These are phyloP conservation scores for Pseudogymnoascus sp. DNA, from an alignment of 2,329 filamentous ascomycete species.

Conservation along the genomic window DNA sequence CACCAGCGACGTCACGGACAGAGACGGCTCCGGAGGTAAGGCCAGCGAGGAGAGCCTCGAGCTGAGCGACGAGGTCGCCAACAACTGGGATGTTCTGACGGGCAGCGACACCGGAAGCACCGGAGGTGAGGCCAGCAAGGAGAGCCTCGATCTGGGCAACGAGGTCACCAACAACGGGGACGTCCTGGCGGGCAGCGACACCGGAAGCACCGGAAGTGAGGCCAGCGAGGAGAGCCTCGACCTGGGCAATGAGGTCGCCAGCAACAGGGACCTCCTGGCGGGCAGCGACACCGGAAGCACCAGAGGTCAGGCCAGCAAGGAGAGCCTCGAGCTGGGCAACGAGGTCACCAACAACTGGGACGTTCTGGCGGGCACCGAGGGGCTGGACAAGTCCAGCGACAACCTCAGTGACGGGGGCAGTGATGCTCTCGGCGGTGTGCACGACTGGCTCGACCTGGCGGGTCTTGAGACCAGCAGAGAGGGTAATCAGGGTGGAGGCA, in stretches of 20 bases:
- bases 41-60: not conserved
- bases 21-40: not conserved
- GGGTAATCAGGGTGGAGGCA: not conserved
- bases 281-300: not conserved
- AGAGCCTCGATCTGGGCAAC: not conserved
- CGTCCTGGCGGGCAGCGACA: not conserved
- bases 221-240: not conserved
- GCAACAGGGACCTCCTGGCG: not conserved
- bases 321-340: not conserved
- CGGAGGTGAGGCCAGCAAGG: not conserved
- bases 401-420: not conserved
- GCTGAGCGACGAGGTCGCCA: too few relatives aligned
- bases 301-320: not conserved
- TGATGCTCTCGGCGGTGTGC: not conserved
- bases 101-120: not conserved
- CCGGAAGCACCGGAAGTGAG: not conserved
- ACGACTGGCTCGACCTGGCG: not conserved
- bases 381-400: too few relatives aligned
- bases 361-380: not conserved
- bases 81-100: not conserved
- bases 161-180: not conserved
- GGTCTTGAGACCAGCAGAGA: not conserved
- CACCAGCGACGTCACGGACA: not conserved
- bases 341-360: not conserved
- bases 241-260: not conserved